These are phyloP conservation scores for Blastobotrys attinorum DNA, from an alignment of 805 yeast species.

Conservation along the genomic window DNA sequence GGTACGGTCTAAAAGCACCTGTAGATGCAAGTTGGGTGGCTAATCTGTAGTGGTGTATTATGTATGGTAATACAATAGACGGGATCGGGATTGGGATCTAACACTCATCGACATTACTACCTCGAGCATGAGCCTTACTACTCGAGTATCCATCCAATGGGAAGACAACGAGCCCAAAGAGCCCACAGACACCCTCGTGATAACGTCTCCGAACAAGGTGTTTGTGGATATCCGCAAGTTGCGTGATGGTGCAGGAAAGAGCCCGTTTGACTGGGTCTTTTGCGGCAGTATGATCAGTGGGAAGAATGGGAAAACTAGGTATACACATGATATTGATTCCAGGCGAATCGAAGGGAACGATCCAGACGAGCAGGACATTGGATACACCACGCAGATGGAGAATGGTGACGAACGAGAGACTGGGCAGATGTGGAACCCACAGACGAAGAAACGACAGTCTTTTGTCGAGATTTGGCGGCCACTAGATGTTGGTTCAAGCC, in stretches of 20 bases:
- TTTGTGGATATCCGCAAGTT: slow-evolving; percentile 40
- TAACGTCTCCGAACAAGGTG: slow-evolving; percentile 35
- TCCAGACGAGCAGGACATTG: slow-evolving; percentile 32
- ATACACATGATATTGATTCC: slow-evolving; percentile 17
- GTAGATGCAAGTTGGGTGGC: no score
- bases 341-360: slow-evolving; percentile 3
- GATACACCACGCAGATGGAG: slow-evolving; percentile 35
- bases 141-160: slow-evolving; percentile 47
- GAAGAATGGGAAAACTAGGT: slow-evolving; percentile 3
- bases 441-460: slow-evolving; percentile 33
- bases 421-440: slow-evolving; percentile 42
- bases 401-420: slow-evolving; percentile 41
- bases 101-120: not conserved
- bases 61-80: not conserved
- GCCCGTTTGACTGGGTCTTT: slow-evolving; percentile 26
- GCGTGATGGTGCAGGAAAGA: slow-evolving; percentile 1
- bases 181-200: slow-evolving; percentile 41
- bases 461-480: slow-evolving; percentile 52
- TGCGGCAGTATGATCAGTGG: slow-evolving; percentile 19
- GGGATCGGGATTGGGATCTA: not conserved
- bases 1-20: no score
- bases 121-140: slow-evolving; percentile 29
- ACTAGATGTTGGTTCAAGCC: slow-evolving; percentile 30
- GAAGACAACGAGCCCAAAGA: slow-evolving; percentile 36
- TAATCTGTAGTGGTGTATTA: no score